Base-by-base conservation (phyloP, 495 filamentous ascomycete species). In the Neurospora sp. region DNA sequence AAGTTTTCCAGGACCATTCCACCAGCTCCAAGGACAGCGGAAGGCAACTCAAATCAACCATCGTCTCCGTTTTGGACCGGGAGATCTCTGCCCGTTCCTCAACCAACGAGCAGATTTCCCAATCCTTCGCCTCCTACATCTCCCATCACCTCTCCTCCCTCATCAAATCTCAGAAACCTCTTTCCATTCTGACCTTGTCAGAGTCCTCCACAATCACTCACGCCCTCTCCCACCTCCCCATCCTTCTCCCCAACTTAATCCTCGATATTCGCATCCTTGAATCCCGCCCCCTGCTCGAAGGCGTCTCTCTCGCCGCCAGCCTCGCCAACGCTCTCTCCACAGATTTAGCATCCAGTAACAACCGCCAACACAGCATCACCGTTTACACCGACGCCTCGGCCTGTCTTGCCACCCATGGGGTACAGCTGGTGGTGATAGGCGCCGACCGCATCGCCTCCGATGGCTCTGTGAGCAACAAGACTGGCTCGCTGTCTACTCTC, bases 261-360 rank as follows among this genome's bases (percentile, higher is more conserved):
- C 76, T 92, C 37, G 86, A 89, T 61, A 74, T 92, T 22, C 86
- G 82, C 4, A 79, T 92, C 27, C 82, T 92, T 2, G 90, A 92
- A 72, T 91, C 90, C 7, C 83, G 90, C 4, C 91, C 90, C 0
- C 82, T 89, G 8, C 90, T 82, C 74, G 90, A 93, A 80, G 90
- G 90, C 12, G 87, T 87, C 8, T 84, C 82, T 14, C 79, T 91
- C 38, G 86, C 87, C 3, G 82, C 82, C 1, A 82, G 82, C 0
- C 68, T 92, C 1, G 74, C 87, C 0, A 75, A 79, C 1, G 72
- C 75, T 2, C 76, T 84, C 0, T 77, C 77, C 5, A 71, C 69
- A 70, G 40, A 72, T 41, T 10, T 75, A 0, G 61, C 53, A 65
- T 65, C 53, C 27, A 37, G 71, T 27, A 72, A 74, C 27, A 73